Conservation (phyloP, 805 yeast species). For the Candida patagonica region DNA sequence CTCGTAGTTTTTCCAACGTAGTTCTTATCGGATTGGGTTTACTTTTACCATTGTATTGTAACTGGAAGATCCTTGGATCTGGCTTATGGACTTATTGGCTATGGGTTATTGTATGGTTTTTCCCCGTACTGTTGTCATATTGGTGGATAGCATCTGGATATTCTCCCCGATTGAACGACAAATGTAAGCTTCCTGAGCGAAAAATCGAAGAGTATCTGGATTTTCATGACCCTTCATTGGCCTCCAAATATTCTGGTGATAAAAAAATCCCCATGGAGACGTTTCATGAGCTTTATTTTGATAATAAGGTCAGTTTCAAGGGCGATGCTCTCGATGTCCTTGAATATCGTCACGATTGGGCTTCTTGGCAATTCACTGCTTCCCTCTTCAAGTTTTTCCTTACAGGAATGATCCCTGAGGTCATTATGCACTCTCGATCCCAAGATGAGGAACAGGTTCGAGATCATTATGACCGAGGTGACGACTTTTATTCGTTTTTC, state of each 20-base stretch:
- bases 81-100: slow-evolving; percentile 61
- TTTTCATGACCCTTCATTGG: slow-evolving; percentile 65
- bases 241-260: slow-evolving; percentile 58
- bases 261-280: slow-evolving; percentile 86
- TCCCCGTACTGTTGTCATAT: slow-evolving; percentile 72
- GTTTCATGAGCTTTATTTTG: slow-evolving; percentile 81
- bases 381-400: slow-evolving; percentile 71
- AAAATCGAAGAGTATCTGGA: slow-evolving; percentile 75
- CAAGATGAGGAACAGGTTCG: slow-evolving; percentile 96
- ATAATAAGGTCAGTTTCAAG: slow-evolving; percentile 72
- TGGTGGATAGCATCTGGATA: slow-evolving; percentile 73
- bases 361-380: slow-evolving; percentile 66
- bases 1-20: slow-evolving; percentile 62
- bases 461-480: slow-evolving; percentile 94
- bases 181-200: slow-evolving; percentile 62
- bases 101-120: slow-evolving; percentile 41
- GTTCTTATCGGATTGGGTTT: slow-evolving; percentile 41
- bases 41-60: slow-evolving; percentile 53
- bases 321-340: slow-evolving; percentile 78
- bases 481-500: slow-evolving; percentile 90
- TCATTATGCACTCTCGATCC: slow-evolving; percentile 80
- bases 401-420: slow-evolving; percentile 87
- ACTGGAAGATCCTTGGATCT: slow-evolving; percentile 55
- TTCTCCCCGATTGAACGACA: slow-evolving; percentile 75
- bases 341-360: slow-evolving; percentile 91